phyloP scores from a whole-genome alignment of 768 basidiomycete genomes.

The Russula brevipes region DNA sequence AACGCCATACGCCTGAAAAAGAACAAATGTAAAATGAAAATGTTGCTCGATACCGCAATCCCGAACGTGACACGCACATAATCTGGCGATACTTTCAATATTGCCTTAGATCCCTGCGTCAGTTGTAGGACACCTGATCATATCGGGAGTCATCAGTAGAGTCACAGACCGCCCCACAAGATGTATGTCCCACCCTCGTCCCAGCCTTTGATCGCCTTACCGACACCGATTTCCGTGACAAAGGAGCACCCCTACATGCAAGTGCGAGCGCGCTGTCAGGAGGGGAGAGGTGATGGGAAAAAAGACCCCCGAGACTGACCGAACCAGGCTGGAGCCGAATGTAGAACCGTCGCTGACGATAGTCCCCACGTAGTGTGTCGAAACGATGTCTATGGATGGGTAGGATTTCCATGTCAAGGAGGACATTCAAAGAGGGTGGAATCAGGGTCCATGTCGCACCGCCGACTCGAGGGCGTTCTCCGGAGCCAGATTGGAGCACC shows the following conservation, averaged over 20 bases:
- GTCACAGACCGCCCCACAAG: not conserved
- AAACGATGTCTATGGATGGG: slow-evolving; percentile 50
- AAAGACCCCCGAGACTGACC: slow-evolving; percentile 39
- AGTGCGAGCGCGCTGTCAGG: not conserved
- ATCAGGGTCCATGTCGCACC: slow-evolving; percentile 42
- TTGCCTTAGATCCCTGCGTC: slow-evolving; percentile 69
- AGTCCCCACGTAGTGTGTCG: slow-evolving; percentile 75
- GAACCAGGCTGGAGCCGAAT: slow-evolving; percentile 74
- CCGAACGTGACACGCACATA: slow-evolving; percentile 48
- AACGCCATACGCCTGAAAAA: slow-evolving; percentile 57
- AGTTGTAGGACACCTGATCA: slow-evolving; percentile 63
- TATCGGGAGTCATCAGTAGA: slow-evolving; percentile 17
- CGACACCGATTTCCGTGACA: slow-evolving; percentile 68
- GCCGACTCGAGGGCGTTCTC: slow-evolving; percentile 59
- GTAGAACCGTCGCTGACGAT: slow-evolving; percentile 47
- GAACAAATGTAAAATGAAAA: not conserved
- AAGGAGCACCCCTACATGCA: slow-evolving; percentile 46
- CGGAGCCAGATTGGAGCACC: slow-evolving; percentile 53
- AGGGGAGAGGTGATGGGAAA: not conserved
- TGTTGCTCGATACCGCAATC: not conserved
- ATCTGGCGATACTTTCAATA: slow-evolving; percentile 61
- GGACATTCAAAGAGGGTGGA: too few species aligned
- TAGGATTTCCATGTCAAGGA: not conserved
- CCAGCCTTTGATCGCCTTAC: slow-evolving; percentile 84
- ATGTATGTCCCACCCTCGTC: slow-evolving; percentile 60